Conservation (phyloP, 352 stramenopile species). For the Pythium scleroteichum region DNA sequence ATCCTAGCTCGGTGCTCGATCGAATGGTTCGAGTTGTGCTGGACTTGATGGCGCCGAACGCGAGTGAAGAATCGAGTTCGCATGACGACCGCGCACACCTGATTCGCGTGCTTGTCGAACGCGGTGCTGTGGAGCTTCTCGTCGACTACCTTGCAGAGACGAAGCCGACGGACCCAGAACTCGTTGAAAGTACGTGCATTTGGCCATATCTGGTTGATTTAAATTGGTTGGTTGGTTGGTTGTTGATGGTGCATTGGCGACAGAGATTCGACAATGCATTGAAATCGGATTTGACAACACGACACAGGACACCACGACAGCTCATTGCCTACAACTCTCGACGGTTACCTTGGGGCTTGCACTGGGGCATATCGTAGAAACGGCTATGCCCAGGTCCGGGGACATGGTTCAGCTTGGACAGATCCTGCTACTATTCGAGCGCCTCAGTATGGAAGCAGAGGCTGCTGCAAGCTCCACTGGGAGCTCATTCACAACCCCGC, state of each 20-base stretch:
- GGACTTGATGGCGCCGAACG: slow-evolving; percentile 6
- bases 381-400: slow-evolving; percentile 40
- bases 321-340: slow-evolving; percentile 21
- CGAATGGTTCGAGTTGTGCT: slow-evolving; percentile 19
- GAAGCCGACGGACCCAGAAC: slow-evolving; percentile 32
- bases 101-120: slow-evolving; percentile 32
- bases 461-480: not conserved
- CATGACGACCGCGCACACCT: slow-evolving; percentile 10
- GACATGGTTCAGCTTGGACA: slow-evolving; percentile 56
- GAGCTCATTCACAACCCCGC: not conserved
- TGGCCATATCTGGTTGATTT: slow-evolving; percentile 18
- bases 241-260: not conserved
- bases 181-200: slow-evolving; percentile 39
- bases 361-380: slow-evolving; percentile 38
- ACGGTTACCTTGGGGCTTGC: slow-evolving; percentile 38
- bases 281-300: slow-evolving; percentile 16
- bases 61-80: slow-evolving; percentile 17
- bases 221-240: slow-evolving; percentile 27
- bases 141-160: slow-evolving; percentile 36
- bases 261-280: slow-evolving; percentile 20
- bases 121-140: slow-evolving; percentile 36
- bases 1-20: not conserved
- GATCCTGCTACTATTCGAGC: slow-evolving; percentile 36
- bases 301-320: slow-evolving; percentile 13
- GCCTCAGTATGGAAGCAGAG: slow-evolving; percentile 11